phyloP scores from a whole-genome alignment of 176 grass and related monocot species.

The Thalia dealbata region DNA sequence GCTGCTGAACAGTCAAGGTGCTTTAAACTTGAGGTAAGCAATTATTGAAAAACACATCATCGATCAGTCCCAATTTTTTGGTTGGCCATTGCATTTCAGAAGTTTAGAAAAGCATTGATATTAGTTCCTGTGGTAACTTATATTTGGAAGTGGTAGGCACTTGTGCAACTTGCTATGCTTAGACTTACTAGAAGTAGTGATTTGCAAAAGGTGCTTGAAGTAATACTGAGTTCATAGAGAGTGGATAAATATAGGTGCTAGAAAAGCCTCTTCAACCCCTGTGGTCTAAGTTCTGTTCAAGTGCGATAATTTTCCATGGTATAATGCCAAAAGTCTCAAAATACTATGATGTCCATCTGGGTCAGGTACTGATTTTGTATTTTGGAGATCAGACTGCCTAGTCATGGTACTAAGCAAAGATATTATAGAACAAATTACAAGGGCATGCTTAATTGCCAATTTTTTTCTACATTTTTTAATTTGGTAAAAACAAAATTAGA shows the following conservation, averaged over 20 bases:
- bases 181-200: neutral
- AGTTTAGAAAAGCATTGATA: neutral
- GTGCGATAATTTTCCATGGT: neutral
- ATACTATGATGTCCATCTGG: neutral
- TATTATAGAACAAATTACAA: too few species aligned
- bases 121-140: neutral
- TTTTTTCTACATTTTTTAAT: too few species aligned
- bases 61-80: neutral
- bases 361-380: too few species aligned
- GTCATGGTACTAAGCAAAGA: too few species aligned
- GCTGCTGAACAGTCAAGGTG: constrained; percentile 95
- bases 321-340: neutral
- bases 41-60: neutral
- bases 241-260: neutral
- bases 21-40: constrained; percentile 95
- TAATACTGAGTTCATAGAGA: neutral
- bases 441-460: too few species aligned
- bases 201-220: too few species aligned
- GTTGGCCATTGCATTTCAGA: neutral
- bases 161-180: neutral
- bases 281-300: neutral
- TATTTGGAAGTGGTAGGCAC: neutral
- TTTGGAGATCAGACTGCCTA: too few species aligned
- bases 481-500: too few species aligned
- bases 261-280: neutral